Evolutionary conservation across 2,329 filamentous ascomycete genomes (phyloP), one percentile per base, ranked within the genome.

Genomic region (Botryotinia convoluta): DNA sequence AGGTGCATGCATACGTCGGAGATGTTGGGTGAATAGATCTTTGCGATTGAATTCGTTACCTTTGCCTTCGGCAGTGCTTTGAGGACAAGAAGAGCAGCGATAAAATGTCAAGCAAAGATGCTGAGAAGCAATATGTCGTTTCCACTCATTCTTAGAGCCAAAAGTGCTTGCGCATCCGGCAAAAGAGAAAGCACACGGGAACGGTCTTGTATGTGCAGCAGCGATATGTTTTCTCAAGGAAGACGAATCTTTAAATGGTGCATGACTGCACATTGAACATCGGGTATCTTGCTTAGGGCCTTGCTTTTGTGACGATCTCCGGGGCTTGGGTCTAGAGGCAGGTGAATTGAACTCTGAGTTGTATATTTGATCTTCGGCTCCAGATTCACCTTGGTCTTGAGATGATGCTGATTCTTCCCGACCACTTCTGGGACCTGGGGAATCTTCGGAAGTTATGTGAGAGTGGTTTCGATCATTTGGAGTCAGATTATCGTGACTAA

Each of bases 91-190:
- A 0, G 89, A 91, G 76, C 89, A 91, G 32, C 89, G 86, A 77
- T 91, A 91, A 77, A 87, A 91, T 67, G 87, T 87, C 29, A 91
- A 81, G 76, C 89, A 91, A 35, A 99, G 87, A 83, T 99, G 96
- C 78, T 98, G 94, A 0, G 94, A 97, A 26, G 90, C 88, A 80
- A 98, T 93, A 80, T 99, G 96, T 5, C 95, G 89, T 82, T 98
- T 98, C 95, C 95, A 99, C 82, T 98, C 95, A 80, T 98, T 98
- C 83, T 98, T 98, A 26, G 93, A 95, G 1, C 91, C 91, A 81
- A 98, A 98, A 0, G 90, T 93, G 77, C 93, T 94, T 0, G 83
- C 84, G 81, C 95, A 99, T 29, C 93, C 93, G 59, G 95, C 97
- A 78, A 91, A 91, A 0, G 91, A 90, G 80, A 98, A 95, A 4